Base-by-base conservation (phyloP, 768 basidiomycete species). In the Suillus brevipes region DNA sequence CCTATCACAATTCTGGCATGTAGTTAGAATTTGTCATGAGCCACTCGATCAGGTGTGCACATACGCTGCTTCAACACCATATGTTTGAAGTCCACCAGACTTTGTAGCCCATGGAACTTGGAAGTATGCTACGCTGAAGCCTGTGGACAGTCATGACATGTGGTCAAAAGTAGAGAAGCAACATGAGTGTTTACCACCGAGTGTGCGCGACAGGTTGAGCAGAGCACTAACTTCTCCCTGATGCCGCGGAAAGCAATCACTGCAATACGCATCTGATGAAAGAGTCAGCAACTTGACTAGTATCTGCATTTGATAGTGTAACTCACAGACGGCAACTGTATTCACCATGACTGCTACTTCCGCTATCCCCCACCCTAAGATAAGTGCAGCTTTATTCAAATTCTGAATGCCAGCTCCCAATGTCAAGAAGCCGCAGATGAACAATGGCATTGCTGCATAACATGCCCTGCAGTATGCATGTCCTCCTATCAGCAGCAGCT, bases 331-430 rank as follows among this genome's bases (percentile, higher is more conserved):
- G 0, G 73, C 79, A 6, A 81, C 82, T 1, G 81, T 82, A 56
- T 75, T 77, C 66, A 83, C 63, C 72, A 80, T 74, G 36, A 78
- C 72, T 1, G 76, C 71, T 4, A 74, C 60, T 65, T 77, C 73
- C 0, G 79, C 81, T 45, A 83, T 73, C 3, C 79, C 81, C 82
- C 82, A 83, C 0, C 82, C 82, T 42, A 84, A 64, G 6, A 84
- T 70, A 36, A 80, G 50, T 0, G 74, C 75, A 1, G 63, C 66
- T 12, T 75, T 67, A 6, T 71, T 69, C 34, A 79, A 64, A 23
- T 73, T 67, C 61, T 81, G 72, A 38, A 82, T 66, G 2, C 77
- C 77, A 6, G 75, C 78, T 25, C 82, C 82, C 6, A 84, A 73
- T 1, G 78, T 68, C 47, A 82, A 69, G 66, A 81, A 81, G n/a